These are phyloP conservation scores for Ganoderma sinense DNA, from an alignment of 1,284 basidiomycete species.

Conservation along the genomic window DNA sequence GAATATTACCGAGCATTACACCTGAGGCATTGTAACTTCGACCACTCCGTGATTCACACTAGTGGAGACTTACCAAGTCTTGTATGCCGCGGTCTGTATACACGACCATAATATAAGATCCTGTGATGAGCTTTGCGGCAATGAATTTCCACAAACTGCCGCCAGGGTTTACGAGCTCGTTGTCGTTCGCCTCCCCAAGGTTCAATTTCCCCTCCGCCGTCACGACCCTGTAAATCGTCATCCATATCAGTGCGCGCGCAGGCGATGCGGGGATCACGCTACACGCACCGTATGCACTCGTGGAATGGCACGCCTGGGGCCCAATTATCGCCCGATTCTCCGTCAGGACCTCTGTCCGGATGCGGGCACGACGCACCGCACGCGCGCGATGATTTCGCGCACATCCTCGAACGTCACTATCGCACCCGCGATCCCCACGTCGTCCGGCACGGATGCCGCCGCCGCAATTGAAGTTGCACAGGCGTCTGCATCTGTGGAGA, in stretches of 20 bases:
- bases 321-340: conserved; percentile 20
- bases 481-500: background rate
- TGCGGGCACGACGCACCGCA: conserved; percentile 23
- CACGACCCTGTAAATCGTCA: conserved; percentile 26
- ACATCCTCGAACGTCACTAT: conserved; percentile 29
- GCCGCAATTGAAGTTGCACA: too few relatives aligned
- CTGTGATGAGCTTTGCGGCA: too few relatives aligned
- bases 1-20: too few relatives aligned
- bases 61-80: too few relatives aligned
- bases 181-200: conserved; percentile 33
- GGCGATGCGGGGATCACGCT: background rate
- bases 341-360: conserved; percentile 26
- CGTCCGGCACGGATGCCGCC: conserved; percentile 28
- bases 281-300: background rate
- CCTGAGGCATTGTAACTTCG: too few relatives aligned
- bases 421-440: conserved; percentile 34
- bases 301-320: conserved; percentile 6
- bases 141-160: background rate
- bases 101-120: too few relatives aligned
- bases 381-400: conserved; percentile 26
- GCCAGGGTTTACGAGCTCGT: conserved; percentile 39
- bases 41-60: too few relatives aligned
- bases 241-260: background rate
- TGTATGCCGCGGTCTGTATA: too few relatives aligned
- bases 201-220: conserved; percentile 38